phyloP scores from a whole-genome alignment of 2,329 filamentous ascomycete genomes.

The Penicillium griseofulvum region DNA sequence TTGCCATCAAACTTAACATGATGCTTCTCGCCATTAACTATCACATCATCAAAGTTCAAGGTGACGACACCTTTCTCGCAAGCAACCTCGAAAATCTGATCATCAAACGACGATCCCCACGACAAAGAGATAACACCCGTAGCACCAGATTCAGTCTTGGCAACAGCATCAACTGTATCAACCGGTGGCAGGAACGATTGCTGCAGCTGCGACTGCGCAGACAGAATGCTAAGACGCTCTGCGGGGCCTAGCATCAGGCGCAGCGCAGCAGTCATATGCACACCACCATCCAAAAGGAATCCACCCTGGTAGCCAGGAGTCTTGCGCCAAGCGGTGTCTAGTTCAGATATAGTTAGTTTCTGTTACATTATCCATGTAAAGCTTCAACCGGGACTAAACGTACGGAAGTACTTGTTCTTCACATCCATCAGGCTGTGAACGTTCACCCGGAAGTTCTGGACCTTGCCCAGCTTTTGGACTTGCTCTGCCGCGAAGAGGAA shows the following conservation, averaged over 20 bases:
- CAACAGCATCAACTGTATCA: slow-evolving; percentile 56
- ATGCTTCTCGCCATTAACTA: slow-evolving; percentile 37
- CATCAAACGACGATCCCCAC: slow-evolving; percentile 53
- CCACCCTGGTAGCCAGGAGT: slow-evolving; percentile 57
- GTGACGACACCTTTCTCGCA: slow-evolving; percentile 53
- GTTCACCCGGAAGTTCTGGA: slow-evolving; percentile 52
- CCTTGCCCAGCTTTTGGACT: slow-evolving; percentile 47
- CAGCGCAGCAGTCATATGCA: slow-evolving; percentile 55
- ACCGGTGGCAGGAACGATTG: slow-evolving; percentile 54
- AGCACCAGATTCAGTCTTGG: slow-evolving; percentile 48
- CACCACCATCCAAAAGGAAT: slow-evolving; percentile 58
- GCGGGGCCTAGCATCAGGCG: slow-evolving; percentile 49
- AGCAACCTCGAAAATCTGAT: slow-evolving; percentile 50
- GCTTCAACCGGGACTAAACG: slow-evolving; percentile 11
- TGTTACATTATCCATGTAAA: neutral
- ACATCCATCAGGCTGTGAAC: slow-evolving; percentile 45
- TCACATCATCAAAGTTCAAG: slow-evolving; percentile 39
- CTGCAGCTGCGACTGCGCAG: slow-evolving; percentile 51
- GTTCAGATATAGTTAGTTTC: slow-evolving; percentile 3
- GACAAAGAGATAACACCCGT: slow-evolving; percentile 52
- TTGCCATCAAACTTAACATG: slow-evolving; percentile 49
- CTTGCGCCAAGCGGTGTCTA: slow-evolving; percentile 53
- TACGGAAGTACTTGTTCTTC: slow-evolving; percentile 55
- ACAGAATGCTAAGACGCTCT: slow-evolving; percentile 44
- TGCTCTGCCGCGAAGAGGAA: slow-evolving; percentile 48